Evolutionary conservation across 306 rosid species (phyloP).

Genomic region (Neltuma alba): DNA sequence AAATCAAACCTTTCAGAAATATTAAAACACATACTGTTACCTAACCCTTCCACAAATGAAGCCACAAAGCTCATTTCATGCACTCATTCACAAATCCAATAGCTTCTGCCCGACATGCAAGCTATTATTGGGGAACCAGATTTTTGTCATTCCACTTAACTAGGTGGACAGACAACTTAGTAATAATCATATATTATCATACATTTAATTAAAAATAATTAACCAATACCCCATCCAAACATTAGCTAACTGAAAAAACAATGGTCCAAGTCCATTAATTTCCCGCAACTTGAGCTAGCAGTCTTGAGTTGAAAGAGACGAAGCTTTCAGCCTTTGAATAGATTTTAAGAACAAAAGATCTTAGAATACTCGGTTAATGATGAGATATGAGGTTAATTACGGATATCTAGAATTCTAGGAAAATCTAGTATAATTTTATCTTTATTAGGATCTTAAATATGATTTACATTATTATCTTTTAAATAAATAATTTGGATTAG

Average conservation of each 20-base stretch:
- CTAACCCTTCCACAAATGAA: slow-evolving; percentile 4
- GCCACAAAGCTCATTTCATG: slow-evolving; percentile 15
- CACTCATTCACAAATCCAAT: background rate
- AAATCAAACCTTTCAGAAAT: slow-evolving; percentile 13
- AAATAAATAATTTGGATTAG: background rate
- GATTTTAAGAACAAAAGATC: background rate
- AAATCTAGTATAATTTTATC: background rate
- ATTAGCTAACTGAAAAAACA: slow-evolving; percentile 13
- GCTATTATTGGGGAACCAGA: background rate
- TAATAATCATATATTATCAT: slow-evolving; percentile 6
- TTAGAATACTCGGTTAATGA: background rate
- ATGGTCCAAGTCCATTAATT: slow-evolving; percentile 16
- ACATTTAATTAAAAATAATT: slow-evolving; percentile 7
- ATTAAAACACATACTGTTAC: slow-evolving; percentile 28
- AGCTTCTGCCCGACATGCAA: slow-evolving; percentile 1
- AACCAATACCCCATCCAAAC: background rate
- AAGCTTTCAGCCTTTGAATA: background rate
- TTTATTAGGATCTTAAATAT: background rate
- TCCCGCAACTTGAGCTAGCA: slow-evolving; percentile 16
- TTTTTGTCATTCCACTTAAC: slow-evolving; percentile 7
- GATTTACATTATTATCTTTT: background rate
- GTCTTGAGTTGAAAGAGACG: background rate
- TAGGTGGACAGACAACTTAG: slow-evolving; percentile 7
- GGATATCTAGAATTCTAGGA: background rate
- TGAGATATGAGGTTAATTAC: background rate